A percentile compares a stretch with the other conserved stretches of the same genome.
Evolutionary conservation across 345 rosid genomes (phyloP).

Genomic region (Citrus cavaleriei): DNA sequence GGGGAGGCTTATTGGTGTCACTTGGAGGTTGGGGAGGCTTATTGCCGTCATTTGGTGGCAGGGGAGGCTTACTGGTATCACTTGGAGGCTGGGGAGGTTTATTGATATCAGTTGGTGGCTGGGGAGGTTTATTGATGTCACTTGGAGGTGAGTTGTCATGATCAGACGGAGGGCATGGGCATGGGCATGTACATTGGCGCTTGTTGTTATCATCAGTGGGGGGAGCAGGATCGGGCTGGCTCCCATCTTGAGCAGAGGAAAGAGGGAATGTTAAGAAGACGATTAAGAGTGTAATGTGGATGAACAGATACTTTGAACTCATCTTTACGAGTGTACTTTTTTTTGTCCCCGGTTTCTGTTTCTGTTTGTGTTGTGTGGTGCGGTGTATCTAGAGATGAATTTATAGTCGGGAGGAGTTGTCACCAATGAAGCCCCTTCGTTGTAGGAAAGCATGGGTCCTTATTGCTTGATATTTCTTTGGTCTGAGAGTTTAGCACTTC

Average conservation of each 20-base stretch:
- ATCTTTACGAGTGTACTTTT: background rate
- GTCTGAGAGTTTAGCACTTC: background rate
- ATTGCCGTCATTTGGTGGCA: background rate
- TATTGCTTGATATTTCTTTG: background rate
- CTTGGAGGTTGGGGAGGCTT: background rate
- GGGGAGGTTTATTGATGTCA: too few species aligned
- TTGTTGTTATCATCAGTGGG: background rate
- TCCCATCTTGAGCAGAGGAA: background rate
- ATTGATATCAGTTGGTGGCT: background rate
- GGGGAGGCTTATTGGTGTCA: background rate
- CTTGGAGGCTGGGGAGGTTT: background rate
- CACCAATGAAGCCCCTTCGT: background rate
- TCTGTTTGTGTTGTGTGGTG: background rate
- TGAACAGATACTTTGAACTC: background rate
- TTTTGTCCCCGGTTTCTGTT: background rate
- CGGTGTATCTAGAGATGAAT: background rate
- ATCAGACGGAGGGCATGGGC: background rate
- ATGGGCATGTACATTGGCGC: background rate
- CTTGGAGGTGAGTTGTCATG: too few species aligned
- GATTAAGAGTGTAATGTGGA: background rate
- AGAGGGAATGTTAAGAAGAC: background rate
- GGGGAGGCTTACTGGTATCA: background rate
- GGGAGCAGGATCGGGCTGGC: background rate
- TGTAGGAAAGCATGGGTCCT: background rate
- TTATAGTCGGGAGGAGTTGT: background rate